Percentiles rank a stretch among this genome's conserved stretches.
Evolutionary conservation across 2,329 filamentous ascomycete genomes (phyloP).

Genomic region (Xylariaceae sp.): DNA sequence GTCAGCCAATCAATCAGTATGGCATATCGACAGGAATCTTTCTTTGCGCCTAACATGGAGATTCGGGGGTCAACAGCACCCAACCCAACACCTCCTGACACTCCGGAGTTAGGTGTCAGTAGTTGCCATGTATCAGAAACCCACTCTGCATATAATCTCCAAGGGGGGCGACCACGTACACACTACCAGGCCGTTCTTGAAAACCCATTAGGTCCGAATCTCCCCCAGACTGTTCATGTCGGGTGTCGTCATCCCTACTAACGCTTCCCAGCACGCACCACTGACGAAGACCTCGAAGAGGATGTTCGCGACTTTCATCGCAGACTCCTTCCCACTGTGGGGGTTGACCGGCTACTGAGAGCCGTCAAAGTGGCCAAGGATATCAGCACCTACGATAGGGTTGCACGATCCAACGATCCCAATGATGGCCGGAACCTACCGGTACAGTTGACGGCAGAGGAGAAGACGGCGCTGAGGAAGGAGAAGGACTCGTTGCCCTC

Average conservation of each 20-base stretch:
- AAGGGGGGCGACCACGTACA: slow-evolving; percentile 28
- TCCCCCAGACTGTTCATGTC: neutral
- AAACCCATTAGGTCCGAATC: slow-evolving; percentile 32
- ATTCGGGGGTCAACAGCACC: neutral
- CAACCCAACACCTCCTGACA: slow-evolving; percentile 4
- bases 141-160: slow-evolving; percentile 19
- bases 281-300: slow-evolving; percentile 34
- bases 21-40: slow-evolving; percentile 9
- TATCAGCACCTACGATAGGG: slow-evolving; percentile 35
- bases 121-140: slow-evolving; percentile 3
- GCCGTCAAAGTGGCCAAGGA: slow-evolving; percentile 40
- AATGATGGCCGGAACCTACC: slow-evolving; percentile 25
- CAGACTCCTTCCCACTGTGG: slow-evolving; percentile 29
- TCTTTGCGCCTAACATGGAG: neutral
- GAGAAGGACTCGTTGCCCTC: slow-evolving; percentile 39
- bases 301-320: slow-evolving; percentile 34
- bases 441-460: slow-evolving; percentile 33
- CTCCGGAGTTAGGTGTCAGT: slow-evolving; percentile 11
- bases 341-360: slow-evolving; percentile 31
- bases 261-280: slow-evolving; percentile 32
- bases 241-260: neutral
- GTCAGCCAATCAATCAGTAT: slow-evolving; percentile 4
- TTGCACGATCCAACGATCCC: slow-evolving; percentile 30
- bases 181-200: slow-evolving; percentile 36
- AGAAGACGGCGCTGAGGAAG: slow-evolving; percentile 35